Base-by-base conservation (phyloP, 768 basidiomycete species). In the Tricholoma matsutake region DNA sequence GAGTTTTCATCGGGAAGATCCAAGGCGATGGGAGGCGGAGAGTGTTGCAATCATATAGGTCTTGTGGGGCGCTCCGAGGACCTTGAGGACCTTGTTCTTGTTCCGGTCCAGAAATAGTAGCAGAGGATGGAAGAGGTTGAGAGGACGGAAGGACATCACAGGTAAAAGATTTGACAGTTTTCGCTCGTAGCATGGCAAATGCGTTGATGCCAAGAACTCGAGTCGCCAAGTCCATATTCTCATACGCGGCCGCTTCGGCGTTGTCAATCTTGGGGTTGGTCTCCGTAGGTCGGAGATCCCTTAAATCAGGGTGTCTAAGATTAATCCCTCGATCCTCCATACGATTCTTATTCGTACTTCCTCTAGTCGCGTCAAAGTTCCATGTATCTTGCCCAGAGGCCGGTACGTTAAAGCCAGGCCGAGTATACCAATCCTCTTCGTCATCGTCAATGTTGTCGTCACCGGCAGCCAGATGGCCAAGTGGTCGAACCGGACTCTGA, bases 11-110 rank as follows among this genome's bases (percentile, higher is more conserved):
- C n/a, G 81, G 77, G 34, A 64, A 61, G 11, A 56, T 54, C 71
- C 73, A 67, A 13, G 64, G 54, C 5, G 71, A 62, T 6, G 81
- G 79, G 43, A 82, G 69, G 39, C 68, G 68, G 29, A 87, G 68
- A 14, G 86, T 86, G 61, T 77, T 75, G 37, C 67, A 60, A 55
- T 80, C 78, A 54, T 76, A 73, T 14, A 86, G 62, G 34, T 80
- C 79, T 35, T 70, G 65, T 9, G 84, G 83, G 18, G 75, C 64
- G 51, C 34, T 66, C 14, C 63, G 69, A 52, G 70, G 67, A 22
- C 57, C 47, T 10, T 57, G 25, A 37, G 58, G 43, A 20, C 45
- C 47, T 29, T 51, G 54, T 43, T 64, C 61, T 57, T 57, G 55
- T 35, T 43, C 34, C 13, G n/a, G 29, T 32, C 28, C 28, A 4